phyloP scores from a whole-genome alignment of 2,329 filamentous ascomycete species.

The Apiospora saccharicola region DNA sequence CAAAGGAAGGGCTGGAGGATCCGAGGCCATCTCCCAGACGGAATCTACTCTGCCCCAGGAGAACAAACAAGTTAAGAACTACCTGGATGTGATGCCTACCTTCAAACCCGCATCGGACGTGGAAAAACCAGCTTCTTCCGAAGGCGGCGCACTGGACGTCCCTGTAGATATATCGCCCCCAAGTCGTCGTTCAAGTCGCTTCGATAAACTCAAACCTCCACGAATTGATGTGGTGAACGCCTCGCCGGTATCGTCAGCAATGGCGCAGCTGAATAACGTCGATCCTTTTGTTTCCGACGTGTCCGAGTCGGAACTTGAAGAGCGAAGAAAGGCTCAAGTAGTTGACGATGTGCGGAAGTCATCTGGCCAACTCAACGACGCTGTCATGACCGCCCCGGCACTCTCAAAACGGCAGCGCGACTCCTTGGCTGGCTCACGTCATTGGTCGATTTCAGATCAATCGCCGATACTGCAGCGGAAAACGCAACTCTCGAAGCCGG shows the following conservation, averaged over 20 bases:
- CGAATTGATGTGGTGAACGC: conserved; percentile 55
- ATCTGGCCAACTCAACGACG: conserved; percentile 48
- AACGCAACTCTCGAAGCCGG: conserved; percentile 66
- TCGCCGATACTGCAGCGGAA: conserved; percentile 44
- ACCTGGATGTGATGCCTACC: conserved; percentile 60
- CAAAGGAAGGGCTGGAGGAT: conserved; percentile 49
- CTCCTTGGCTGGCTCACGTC: conserved; percentile 40
- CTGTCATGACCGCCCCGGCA: conserved; percentile 40
- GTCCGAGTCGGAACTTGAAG: conserved; percentile 49
- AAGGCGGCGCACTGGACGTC: conserved; percentile 28
- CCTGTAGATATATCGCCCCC: conserved; percentile 34
- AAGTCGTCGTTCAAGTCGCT: conserved; percentile 52
- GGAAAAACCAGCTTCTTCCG: conserved; percentile 35
- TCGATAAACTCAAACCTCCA: conserved; percentile 58
- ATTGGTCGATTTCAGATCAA: conserved; percentile 61
- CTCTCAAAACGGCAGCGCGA: conserved; percentile 26
- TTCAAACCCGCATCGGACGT: conserved; percentile 50
- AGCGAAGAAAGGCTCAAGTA: conserved; percentile 34
- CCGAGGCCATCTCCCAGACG: conserved; percentile 45
- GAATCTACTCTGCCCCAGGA: conserved; percentile 43
- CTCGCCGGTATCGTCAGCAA: conserved; percentile 47
- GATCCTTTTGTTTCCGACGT: conserved; percentile 43
- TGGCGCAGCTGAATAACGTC: conserved; percentile 33
- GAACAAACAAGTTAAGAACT: conserved; percentile 50
- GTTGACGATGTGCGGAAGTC: conserved; percentile 40